A percentile compares a stretch with the other conserved stretches of the same genome.
Conservation (phyloP, 23 red algal genomes). For the Gracilaria caudata region DNA sequence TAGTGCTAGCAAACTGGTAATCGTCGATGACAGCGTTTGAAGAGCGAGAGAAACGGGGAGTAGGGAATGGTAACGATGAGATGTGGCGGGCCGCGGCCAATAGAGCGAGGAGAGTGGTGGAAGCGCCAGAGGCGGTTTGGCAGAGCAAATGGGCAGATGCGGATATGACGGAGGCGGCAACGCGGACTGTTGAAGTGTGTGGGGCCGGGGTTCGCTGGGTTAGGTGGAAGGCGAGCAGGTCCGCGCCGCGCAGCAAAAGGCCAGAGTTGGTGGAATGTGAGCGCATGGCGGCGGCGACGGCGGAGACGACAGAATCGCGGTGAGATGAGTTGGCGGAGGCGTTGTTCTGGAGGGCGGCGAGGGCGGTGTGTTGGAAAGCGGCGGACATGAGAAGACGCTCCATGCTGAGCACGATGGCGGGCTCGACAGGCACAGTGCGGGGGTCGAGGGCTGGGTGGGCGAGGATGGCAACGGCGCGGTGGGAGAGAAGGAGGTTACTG, state of each 20-base stretch:
- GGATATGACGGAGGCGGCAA: slow-evolving; percentile 26
- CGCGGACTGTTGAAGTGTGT: slow-evolving; percentile 37
- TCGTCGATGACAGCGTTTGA: slow-evolving; percentile 49
- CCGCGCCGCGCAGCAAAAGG: slow-evolving; percentile 51
- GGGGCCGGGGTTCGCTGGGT: slow-evolving; percentile 39
- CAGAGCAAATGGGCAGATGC: slow-evolving; percentile 16
- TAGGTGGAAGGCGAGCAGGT: slow-evolving; percentile 63
- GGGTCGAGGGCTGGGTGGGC: slow-evolving; percentile 54
- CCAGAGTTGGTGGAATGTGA: slow-evolving; percentile 30
- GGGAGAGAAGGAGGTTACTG: slow-evolving; percentile 51
- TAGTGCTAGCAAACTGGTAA: slow-evolving; percentile 44
- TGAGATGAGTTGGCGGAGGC: slow-evolving; percentile 5
- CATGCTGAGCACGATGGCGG: slow-evolving; percentile 54
- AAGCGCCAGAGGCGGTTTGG: slow-evolving; percentile 44
- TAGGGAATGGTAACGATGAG: slow-evolving; percentile 38
- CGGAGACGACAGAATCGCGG: slow-evolving; percentile 40
- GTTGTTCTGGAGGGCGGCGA: slow-evolving; percentile 63
- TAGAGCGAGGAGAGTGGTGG: slow-evolving; percentile 48
- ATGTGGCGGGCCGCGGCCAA: slow-evolving; percentile 51
- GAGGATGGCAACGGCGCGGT: slow-evolving; percentile 57
- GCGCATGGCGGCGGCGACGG: slow-evolving; percentile 56
- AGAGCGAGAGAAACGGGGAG: slow-evolving; percentile 38
- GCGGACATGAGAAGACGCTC: slow-evolving; percentile 50
- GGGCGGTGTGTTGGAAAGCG: slow-evolving; percentile 65
- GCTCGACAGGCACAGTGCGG: slow-evolving; percentile 32